Percentiles rank a stretch among this genome's conserved stretches.
Conservation (phyloP, 1,284 basidiomycete species). For the Ceratorhiza oryzae-sativae region DNA sequence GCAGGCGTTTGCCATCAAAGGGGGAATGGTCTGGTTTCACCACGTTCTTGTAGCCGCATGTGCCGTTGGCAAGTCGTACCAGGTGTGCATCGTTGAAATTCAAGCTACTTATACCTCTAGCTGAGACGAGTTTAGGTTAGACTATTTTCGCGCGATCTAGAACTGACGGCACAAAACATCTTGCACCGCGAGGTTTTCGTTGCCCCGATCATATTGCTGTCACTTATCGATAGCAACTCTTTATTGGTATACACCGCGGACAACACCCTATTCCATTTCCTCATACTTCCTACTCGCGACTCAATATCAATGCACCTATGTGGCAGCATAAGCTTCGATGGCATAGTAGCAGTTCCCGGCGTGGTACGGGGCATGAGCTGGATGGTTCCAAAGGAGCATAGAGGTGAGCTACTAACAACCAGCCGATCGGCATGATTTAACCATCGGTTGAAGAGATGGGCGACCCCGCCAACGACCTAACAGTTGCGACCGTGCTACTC, state of each 20-base stretch:
- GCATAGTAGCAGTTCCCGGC: constrained; percentile 85
- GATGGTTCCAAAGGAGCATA: constrained; percentile 94
- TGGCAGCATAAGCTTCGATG: constrained; percentile 93
- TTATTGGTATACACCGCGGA: constrained; percentile 97
- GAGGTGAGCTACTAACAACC: constrained; percentile 64
- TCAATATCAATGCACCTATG: constrained; percentile 88
- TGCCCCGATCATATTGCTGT: constrained; percentile 82
- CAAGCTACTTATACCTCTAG: background rate
- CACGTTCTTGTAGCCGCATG: constrained; percentile 93
- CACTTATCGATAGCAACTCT: constrained; percentile 88
- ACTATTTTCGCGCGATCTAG: constrained; percentile 93
- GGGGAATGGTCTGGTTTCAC: constrained; percentile 96
- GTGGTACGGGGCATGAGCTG: constrained; percentile 93
- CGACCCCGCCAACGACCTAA: constrained; percentile 91
- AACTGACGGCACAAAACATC: constrained; percentile 85
- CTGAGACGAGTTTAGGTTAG: constrained; percentile 68
- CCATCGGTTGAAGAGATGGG: constrained; percentile 71
- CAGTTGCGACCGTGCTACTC: constrained; percentile 95
- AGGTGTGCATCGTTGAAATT: constrained; percentile 59
- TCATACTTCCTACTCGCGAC: constrained; percentile 86
- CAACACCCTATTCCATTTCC: constrained; percentile 92
- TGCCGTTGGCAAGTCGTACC: constrained; percentile 78
- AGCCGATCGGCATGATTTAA: constrained; percentile 31
- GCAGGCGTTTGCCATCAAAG: constrained; percentile 85
- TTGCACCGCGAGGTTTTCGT: constrained; percentile 83